Evolutionary conservation across 2,329 filamentous ascomycete genomes (phyloP).

Genomic region (Neoascochyta sp.): DNA sequence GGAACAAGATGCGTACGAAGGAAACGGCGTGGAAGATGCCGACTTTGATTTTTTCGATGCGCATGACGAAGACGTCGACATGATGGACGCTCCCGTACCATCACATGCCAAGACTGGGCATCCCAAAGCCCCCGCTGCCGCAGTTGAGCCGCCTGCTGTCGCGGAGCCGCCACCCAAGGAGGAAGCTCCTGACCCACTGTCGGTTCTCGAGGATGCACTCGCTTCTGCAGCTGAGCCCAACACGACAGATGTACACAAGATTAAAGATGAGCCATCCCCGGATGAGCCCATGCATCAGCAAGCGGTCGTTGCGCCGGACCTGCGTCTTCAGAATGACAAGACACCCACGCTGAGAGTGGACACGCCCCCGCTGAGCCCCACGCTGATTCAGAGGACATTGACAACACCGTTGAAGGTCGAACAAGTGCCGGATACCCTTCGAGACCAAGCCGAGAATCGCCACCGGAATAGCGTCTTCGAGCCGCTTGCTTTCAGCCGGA

Average conservation of each 20-base stretch:
- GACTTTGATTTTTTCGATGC: conserved; percentile 82
- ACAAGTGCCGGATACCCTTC: conserved; percentile 2
- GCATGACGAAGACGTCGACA: conserved; percentile 39
- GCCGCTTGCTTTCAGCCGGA: conserved; percentile 51
- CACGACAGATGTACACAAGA: neutral
- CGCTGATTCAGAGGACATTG: conserved; percentile 45
- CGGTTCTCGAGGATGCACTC: conserved; percentile 29
- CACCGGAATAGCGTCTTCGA: conserved; percentile 48
- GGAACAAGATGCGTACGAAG: conserved; percentile 67
- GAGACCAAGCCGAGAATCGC: conserved; percentile 4
- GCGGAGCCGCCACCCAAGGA: conserved; percentile 15
- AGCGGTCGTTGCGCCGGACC: too few relatives aligned
- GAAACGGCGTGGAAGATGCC: conserved; percentile 72
- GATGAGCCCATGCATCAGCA: too few relatives aligned
- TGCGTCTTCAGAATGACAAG: too few relatives aligned
- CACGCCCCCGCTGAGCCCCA: conserved; percentile 42
- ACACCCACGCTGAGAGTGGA: conserved; percentile 15
- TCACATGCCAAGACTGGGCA: conserved; percentile 14
- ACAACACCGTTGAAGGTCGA: conserved; percentile 40
- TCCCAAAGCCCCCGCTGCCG: conserved; percentile 1
- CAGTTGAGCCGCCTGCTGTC: neutral
- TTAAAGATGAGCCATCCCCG: conserved; percentile 3
- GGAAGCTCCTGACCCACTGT: conserved; percentile 24
- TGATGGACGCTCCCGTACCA: conserved; percentile 25
- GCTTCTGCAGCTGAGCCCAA: conserved; percentile 9